phyloP scores from a whole-genome alignment of 2,329 filamentous ascomycete species.

The Colletotrichum phormii region DNA sequence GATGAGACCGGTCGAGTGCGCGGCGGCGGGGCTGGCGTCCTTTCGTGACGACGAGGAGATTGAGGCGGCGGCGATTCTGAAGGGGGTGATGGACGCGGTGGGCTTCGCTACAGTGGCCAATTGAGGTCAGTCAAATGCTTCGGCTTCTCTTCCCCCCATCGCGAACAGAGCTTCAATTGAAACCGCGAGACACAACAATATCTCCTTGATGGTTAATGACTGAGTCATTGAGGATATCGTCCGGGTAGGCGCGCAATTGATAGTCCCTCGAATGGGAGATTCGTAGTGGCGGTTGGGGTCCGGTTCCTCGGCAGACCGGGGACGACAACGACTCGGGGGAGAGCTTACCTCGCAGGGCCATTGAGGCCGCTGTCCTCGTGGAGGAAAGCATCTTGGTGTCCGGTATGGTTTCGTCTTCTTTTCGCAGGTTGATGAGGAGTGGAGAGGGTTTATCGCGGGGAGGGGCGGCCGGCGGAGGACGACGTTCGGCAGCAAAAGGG shows the following conservation, averaged over 20 bases:
- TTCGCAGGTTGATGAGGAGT: conserved; percentile 15
- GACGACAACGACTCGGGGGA: neutral
- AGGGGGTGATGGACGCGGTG: conserved; percentile 69
- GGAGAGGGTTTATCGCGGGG: conserved; percentile 26
- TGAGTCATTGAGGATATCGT: neutral
- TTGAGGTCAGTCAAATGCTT: conserved; percentile 41
- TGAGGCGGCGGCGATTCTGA: conserved; percentile 71
- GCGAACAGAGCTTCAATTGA: neutral
- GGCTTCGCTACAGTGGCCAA: conserved; percentile 69
- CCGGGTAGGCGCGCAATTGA: neutral
- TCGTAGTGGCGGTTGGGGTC: neutral
- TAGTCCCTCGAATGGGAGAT: conserved; percentile 2
- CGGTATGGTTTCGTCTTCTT: neutral
- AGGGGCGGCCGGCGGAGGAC: conserved; percentile 18
- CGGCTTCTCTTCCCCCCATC: neutral
- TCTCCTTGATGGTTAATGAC: neutral
- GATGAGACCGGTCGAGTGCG: conserved; percentile 64
- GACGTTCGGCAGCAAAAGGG: conserved; percentile 7
- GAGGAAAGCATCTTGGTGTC: conserved; percentile 56
- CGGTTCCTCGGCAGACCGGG: conserved; percentile 11
- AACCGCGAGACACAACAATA: neutral
- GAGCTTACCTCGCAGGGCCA: conserved; percentile 63
- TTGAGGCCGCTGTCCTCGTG: conserved; percentile 62
- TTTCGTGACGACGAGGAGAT: conserved; percentile 75
- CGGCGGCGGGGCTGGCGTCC: conserved; percentile 67